Base-by-base conservation (phyloP, 768 basidiomycete species). In the Lentinula sp. region DNA sequence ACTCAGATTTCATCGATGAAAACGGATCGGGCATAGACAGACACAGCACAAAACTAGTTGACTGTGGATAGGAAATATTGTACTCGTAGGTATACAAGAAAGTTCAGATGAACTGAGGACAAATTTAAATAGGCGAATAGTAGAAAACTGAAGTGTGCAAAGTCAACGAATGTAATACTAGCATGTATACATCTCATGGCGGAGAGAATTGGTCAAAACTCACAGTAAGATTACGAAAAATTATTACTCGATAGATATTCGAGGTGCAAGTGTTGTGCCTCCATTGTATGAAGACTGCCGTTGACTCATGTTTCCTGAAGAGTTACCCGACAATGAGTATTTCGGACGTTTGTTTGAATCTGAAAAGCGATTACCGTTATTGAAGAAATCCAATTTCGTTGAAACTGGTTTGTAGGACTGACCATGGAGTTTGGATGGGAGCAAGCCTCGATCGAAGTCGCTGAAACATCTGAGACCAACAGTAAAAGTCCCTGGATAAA, bases 371-470 rank as follows among this genome's bases (percentile, higher is more conserved):
- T 72, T 74, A 75, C 75, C 62, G 48, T 56, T 23, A 56, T 62
- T 72, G 64, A 76, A 70, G 67, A 71, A 57, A 64, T 68, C 65
- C 62, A 69, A 46, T 64, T 72, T 73, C 53, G 64, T 61, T 53
- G 61, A 37, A 50, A 70, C 55, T 57, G 60, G 64, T 31, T 57
- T 50, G 57, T 73, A 72, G 10, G 69, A 79, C 89, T 81, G 73
- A 93, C 91, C 84, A 66, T 86, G 80, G 63, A 82, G 78, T 77
- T 94, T 94, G 53, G 90, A 86, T 15, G 80, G 72, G 59, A 80
- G 76, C 18, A 94, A 75, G n/a, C 93, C 92, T 69, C 84, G 84
- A 71, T 89, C 87, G 67, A 94, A 94, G 76, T 93, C 91, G 32
- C 78, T 70, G 76, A 90, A 89, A 70, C 92, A 94, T 56, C 86